Evolutionary conservation across 2,329 filamentous ascomycete species (phyloP).

Genomic region (Ceratocystis harringtonii): DNA sequence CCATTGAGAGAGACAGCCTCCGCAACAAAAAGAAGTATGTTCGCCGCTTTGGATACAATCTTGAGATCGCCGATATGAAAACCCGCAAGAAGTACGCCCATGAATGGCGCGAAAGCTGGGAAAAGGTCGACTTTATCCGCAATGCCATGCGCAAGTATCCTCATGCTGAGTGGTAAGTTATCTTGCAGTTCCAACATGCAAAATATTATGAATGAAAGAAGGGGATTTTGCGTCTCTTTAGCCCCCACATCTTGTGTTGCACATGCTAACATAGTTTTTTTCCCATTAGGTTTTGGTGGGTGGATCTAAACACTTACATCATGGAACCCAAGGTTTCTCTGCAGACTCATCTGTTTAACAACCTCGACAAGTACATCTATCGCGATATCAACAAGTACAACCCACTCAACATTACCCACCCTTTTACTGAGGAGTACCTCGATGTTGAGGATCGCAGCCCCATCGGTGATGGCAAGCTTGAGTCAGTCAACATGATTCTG

Average conservation of each 20-base stretch:
- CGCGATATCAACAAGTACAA: slow-evolving; percentile 96
- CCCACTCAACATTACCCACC: slow-evolving; percentile 83
- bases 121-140: slow-evolving; percentile 90
- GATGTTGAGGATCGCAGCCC: slow-evolving; percentile 58
- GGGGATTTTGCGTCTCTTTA: background rate
- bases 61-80: slow-evolving; percentile 96
- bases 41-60: slow-evolving; percentile 77
- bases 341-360: slow-evolving; percentile 77
- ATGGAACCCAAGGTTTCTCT: slow-evolving; percentile 92
- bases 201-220: background rate
- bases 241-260: background rate
- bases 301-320: slow-evolving; percentile 92
- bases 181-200: background rate
- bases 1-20: slow-evolving; percentile 89
- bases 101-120: slow-evolving; percentile 98
- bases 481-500: slow-evolving; percentile 75
- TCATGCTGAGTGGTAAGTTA: slow-evolving; percentile 76
- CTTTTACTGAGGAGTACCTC: slow-evolving; percentile 57
- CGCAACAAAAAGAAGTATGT: slow-evolving; percentile 89
- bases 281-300: slow-evolving; percentile 89
- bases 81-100: slow-evolving; percentile 97
- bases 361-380: slow-evolving; percentile 60
- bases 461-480: slow-evolving; percentile 58
- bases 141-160: slow-evolving; percentile 86
- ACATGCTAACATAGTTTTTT: background rate